Evolutionary conservation across 1,284 basidiomycete genomes (phyloP).

Genomic region (Trichosporon sp.): DNA sequence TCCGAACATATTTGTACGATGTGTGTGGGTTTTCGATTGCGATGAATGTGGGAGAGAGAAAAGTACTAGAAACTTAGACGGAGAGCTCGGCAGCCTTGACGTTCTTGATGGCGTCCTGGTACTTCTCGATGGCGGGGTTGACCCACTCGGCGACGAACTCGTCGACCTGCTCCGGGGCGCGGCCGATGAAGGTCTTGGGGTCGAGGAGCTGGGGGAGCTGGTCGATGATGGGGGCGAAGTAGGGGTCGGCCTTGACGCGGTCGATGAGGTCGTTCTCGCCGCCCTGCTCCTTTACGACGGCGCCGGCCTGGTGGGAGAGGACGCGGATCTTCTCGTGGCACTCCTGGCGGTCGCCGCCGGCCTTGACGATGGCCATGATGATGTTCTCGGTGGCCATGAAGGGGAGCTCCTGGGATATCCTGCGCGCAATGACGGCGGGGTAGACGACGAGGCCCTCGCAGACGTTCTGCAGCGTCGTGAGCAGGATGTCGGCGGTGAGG

Average conservation of each 20-base stretch:
- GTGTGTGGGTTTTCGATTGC: background rate
- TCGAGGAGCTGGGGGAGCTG: conserved; percentile 60
- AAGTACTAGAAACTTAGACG: conserved; percentile 42
- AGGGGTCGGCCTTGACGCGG: conserved; percentile 64
- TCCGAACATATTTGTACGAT: conserved; percentile 6
- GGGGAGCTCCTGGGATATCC: conserved; percentile 90
- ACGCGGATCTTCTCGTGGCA: conserved; percentile 96
- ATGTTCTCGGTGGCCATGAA: conserved; percentile 99
- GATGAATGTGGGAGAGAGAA: background rate
- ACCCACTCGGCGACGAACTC: conserved; percentile 85
- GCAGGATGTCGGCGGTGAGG: conserved; percentile 92
- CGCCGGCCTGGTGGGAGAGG: conserved; percentile 89
- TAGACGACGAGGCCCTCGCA: conserved; percentile 97
- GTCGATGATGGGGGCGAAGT: conserved; percentile 58
- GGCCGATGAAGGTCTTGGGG: conserved; percentile 78
- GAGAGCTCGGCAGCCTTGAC: conserved; percentile 58
- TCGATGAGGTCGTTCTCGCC: conserved; percentile 95
- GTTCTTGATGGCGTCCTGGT: conserved; percentile 60
- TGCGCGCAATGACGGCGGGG: conserved; percentile 86
- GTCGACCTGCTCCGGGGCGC: conserved; percentile 91
- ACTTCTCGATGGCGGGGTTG: conserved; percentile 68
- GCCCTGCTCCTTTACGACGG: conserved; percentile 92
- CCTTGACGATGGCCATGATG: conserved; percentile 98
- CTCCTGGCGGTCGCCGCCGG: conserved; percentile 90
- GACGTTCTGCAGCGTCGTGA: conserved; percentile 93